A percentile compares a stretch with the other conserved stretches of the same genome.
Evolutionary conservation across 805 yeast species (phyloP).

Genomic region (Candida wancherniae): DNA sequence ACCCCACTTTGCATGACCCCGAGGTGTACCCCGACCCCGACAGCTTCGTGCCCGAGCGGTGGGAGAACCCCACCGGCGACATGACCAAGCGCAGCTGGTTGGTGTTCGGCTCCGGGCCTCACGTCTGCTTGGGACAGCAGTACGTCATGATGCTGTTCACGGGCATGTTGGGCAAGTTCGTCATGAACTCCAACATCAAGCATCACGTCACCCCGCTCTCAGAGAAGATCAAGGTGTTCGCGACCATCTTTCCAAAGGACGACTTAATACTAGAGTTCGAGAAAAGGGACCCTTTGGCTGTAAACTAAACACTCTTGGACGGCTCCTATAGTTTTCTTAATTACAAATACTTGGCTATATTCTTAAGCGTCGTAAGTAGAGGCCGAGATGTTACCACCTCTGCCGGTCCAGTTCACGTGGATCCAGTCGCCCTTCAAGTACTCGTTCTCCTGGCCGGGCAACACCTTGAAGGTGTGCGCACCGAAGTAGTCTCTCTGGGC

Average conservation of each 20-base stretch:
- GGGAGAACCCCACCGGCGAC: constrained; percentile 79
- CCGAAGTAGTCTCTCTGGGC: constrained; percentile 99
- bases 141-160: constrained; percentile 90
- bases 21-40: constrained; percentile 95
- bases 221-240: constrained; percentile 93
- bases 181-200: constrained; percentile 70
- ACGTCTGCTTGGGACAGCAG: constrained; percentile 90
- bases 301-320: constrained; percentile 1
- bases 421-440: constrained; percentile 78
- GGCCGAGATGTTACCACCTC: constrained; percentile 97
- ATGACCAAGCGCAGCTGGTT: constrained; percentile 87
- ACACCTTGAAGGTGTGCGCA: constrained; percentile 96
- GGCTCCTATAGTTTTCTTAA: neutral
- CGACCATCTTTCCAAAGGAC: constrained; percentile 97
- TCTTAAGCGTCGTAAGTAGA: constrained; percentile 84
- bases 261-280: constrained; percentile 78
- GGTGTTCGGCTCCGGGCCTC: constrained; percentile 96
- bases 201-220: constrained; percentile 80
- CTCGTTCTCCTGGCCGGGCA: constrained; percentile 78
- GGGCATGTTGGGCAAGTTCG: constrained; percentile 86
- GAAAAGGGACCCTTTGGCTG: constrained; percentile 50
- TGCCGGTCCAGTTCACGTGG: constrained; percentile 99
- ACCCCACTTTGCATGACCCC: constrained; percentile 96
- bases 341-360: no score
- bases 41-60: constrained; percentile 91